Percentiles rank a stretch among this genome's conserved stretches.
phyloP scores from a whole-genome alignment of 208 protist genomes.

The Angomonas deanei region DNA sequence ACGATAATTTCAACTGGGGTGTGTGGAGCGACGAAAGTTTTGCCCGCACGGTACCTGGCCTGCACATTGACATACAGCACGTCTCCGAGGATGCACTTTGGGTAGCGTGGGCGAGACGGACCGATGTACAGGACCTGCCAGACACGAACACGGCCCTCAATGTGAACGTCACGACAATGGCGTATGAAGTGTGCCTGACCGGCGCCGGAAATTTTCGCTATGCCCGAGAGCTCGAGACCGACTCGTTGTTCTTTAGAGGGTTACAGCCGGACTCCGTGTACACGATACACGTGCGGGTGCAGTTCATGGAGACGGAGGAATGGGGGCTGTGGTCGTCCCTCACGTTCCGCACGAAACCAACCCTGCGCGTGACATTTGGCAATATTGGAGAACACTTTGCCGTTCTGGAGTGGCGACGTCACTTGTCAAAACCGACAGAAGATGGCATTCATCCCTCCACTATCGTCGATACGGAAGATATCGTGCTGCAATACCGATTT shows the following conservation, averaged over 20 bases:
- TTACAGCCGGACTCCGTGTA: constrained; percentile 85
- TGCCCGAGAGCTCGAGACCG: constrained; percentile 60
- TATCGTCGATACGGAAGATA: constrained; percentile 62
- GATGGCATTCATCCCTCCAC: constrained; percentile 11
- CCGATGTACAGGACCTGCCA: constrained; percentile 40
- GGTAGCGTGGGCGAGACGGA: constrained; percentile 75
- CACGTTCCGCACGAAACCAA: constrained; percentile 77
- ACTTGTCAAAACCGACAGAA: constrained; percentile 45
- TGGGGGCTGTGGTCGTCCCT: constrained; percentile 85
- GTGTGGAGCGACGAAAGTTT: constrained; percentile 85
- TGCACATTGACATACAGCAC: constrained; percentile 81
- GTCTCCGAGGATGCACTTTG: constrained; percentile 87
- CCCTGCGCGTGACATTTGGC: constrained; percentile 78
- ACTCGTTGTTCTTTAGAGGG: constrained; percentile 82
- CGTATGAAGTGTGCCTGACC: constrained; percentile 78
- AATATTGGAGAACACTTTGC: constrained; percentile 92
- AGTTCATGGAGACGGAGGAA: constrained; percentile 62
- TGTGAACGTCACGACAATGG: constrained; percentile 62
- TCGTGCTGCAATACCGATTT: constrained; percentile 85
- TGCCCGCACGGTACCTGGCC: constrained; percentile 79
- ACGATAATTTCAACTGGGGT: constrained; percentile 89
- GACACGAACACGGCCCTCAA: constrained; percentile 77
- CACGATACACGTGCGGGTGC: constrained; percentile 71
- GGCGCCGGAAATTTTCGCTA: constrained; percentile 78
- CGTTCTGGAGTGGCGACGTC: constrained; percentile 86